Conservation (phyloP, 495 filamentous ascomycete genomes). For the Stereocaulon alpinum region DNA sequence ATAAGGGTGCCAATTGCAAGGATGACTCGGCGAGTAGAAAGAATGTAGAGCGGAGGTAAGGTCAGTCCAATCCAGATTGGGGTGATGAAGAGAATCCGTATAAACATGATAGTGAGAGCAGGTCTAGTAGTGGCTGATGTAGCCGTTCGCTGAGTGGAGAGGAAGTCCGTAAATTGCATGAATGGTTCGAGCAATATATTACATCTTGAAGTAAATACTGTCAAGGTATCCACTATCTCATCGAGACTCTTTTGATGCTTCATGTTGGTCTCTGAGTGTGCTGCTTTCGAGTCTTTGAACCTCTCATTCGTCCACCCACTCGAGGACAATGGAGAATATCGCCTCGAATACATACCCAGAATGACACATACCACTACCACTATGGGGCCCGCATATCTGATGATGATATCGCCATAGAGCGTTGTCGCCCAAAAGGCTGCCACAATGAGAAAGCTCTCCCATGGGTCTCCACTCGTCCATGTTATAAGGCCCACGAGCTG, state of each 20-base stretch:
- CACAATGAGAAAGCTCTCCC: constrained; percentile 91
- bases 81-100: constrained; percentile 77
- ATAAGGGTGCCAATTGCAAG: constrained; percentile 69
- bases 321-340: constrained; percentile 83
- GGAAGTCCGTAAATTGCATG: constrained; percentile 78
- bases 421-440: constrained; percentile 73
- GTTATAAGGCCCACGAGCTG: constrained; percentile 71
- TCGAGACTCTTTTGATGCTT: constrained; percentile 80
- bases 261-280: constrained; percentile 48
- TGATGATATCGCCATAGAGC: constrained; percentile 72
- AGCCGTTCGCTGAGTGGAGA: constrained; percentile 82
- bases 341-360: constrained; percentile 80
- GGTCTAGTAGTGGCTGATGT: constrained; percentile 87
- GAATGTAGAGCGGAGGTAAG: constrained; percentile 68
- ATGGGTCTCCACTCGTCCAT: constrained; percentile 88
- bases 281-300: constrained; percentile 31
- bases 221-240: constrained; percentile 89
- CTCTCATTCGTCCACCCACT: constrained; percentile 62
- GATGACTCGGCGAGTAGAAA: constrained; percentile 77
- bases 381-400: constrained; percentile 73
- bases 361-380: constrained; percentile 70
- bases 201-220: constrained; percentile 77
- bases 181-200: constrained; percentile 87
- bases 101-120: constrained; percentile 80
- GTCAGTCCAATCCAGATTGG: constrained; percentile 80